A percentile compares a stretch with the other conserved stretches of the same genome.
These are phyloP conservation scores for Tulasnella sp. DNA, from an alignment of 768 basidiomycete species.

Conservation along the genomic window DNA sequence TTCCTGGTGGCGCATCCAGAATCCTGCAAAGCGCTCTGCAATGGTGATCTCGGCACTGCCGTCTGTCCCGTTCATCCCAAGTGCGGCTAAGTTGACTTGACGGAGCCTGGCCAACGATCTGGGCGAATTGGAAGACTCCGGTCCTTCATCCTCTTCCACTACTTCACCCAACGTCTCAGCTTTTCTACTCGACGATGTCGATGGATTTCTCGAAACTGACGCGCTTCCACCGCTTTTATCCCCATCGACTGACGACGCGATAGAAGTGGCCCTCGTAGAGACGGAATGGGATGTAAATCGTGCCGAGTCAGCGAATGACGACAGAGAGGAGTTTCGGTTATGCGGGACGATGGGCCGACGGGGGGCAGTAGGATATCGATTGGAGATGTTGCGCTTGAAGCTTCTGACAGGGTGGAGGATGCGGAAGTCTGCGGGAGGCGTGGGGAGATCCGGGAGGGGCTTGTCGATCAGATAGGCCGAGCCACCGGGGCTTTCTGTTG, in stretches of 20 bases:
- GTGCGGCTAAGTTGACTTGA: neutral
- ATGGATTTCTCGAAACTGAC: neutral
- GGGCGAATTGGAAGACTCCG: no score
- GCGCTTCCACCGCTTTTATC: neutral
- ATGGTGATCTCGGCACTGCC: neutral
- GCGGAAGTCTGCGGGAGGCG: neutral
- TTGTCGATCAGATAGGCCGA: no score
- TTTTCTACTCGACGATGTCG: neutral
- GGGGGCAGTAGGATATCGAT: neutral
- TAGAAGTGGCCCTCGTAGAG: constrained; percentile 6
- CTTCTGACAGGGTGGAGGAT: neutral
- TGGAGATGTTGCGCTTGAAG: constrained; percentile 5
- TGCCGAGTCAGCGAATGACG: constrained; percentile 4
- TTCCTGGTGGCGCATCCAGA: neutral
- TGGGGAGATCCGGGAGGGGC: neutral
- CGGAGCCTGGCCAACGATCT: no score
- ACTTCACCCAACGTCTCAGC: neutral
- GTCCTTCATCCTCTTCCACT: neutral
- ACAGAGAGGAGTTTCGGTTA: constrained; percentile 9
- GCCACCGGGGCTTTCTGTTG: no score
- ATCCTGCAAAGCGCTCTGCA: neutral
- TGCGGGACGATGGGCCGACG: neutral
- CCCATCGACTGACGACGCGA: neutral
- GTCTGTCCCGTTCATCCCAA: neutral
- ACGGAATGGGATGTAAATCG: constrained; percentile 1